These are phyloP conservation scores for Ganoderma lucidum DNA, from an alignment of 1,284 basidiomycete genomes.

Conservation along the genomic window DNA sequence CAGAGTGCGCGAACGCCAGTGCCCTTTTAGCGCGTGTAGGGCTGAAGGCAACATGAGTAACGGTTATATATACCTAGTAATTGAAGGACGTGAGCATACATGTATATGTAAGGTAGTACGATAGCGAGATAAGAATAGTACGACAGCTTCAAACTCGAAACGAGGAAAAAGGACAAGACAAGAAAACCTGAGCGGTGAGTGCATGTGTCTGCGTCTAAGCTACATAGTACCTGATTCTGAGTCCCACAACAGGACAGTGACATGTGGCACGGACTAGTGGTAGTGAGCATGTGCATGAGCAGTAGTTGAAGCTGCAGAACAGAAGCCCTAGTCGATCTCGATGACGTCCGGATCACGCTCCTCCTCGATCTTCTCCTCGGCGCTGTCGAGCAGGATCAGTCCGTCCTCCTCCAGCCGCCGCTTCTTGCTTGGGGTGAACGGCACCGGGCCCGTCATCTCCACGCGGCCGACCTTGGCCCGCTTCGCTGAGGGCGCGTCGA, in stretches of 20 bases:
- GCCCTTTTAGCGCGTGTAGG: not conserved
- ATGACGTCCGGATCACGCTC: slow-evolving; percentile 59
- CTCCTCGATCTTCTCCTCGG: slow-evolving; percentile 59
- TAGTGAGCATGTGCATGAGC: not conserved
- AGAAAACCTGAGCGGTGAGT: not conserved
- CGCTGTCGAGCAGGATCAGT: slow-evolving; percentile 68
- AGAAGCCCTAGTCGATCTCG: slow-evolving; percentile 45
- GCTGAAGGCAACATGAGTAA: not conserved
- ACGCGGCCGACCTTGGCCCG: slow-evolving; percentile 45
- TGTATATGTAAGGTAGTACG: slow-evolving; percentile 11
- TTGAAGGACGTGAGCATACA: not conserved
- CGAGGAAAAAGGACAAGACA: not conserved
- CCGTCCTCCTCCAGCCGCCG: slow-evolving; percentile 75
- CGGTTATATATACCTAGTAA: not conserved
- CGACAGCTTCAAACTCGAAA: slow-evolving; percentile 10
- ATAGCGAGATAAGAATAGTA: slow-evolving; percentile 33
- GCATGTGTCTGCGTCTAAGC: not conserved
- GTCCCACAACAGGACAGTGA: not conserved
- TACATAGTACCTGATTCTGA: not conserved
- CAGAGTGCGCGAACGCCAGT: no score
- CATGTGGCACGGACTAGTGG: not conserved
- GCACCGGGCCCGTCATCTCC: slow-evolving; percentile 20
- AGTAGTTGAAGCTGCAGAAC: not conserved
- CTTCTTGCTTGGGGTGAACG: slow-evolving; percentile 67
- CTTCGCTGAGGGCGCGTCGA: slow-evolving; percentile 65